phyloP scores from a whole-genome alignment of 106 monocot species.

The Phalaenopsis aphrodite region DNA sequence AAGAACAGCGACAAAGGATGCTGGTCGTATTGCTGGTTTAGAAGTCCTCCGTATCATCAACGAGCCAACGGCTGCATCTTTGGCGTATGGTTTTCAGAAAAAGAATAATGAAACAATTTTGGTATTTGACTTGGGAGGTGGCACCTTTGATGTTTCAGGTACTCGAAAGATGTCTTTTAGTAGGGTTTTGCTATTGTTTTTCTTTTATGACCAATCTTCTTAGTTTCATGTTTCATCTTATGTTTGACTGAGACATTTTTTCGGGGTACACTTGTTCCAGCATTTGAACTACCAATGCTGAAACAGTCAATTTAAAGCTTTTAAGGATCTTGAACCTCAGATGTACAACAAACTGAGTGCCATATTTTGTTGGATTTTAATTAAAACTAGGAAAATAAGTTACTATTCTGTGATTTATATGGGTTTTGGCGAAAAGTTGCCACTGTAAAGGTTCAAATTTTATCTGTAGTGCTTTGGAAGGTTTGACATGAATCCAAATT shows the following conservation, averaged over 20 bases:
- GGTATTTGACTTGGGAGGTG: conserved; percentile 85
- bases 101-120: conserved; percentile 90
- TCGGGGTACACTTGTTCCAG: neutral
- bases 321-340: neutral
- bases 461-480: neutral
- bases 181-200: neutral
- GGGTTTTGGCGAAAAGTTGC: neutral
- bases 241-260: neutral
- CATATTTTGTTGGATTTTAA: conserved; percentile 1
- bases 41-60: conserved; percentile 90
- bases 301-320: neutral
- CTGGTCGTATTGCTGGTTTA: conserved; percentile 83
- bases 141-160: conserved; percentile 96
- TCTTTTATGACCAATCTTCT: neutral
- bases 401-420: neutral
- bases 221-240: neutral
- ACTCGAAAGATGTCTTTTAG: conserved; percentile 3
- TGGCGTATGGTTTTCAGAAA: conserved; percentile 93
- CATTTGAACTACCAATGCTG: neutral
- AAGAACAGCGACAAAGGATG: conserved; percentile 85
- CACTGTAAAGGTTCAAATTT: neutral
- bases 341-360: neutral
- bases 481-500: too few relatives aligned
- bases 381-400: neutral
- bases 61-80: conserved; percentile 77